Evolutionary conservation across 1,284 basidiomycete species (phyloP).

Genomic region (Dichomitus squalens): DNA sequence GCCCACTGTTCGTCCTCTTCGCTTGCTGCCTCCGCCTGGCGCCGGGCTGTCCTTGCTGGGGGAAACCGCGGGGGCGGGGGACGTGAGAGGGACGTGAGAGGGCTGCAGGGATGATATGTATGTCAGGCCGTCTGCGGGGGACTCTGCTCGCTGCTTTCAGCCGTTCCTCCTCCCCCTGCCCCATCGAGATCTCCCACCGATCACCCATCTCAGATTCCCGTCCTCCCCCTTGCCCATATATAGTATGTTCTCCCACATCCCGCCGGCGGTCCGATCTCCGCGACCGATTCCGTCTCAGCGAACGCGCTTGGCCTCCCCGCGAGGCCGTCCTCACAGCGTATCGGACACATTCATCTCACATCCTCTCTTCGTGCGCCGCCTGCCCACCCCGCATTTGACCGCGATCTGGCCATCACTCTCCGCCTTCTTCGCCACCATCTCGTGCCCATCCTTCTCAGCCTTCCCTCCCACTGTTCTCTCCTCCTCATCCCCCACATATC

Average conservation of each 20-base stretch:
- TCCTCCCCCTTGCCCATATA: neutral
- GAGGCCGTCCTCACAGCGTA: neutral
- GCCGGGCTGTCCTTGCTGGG: no score
- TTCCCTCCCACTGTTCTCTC: neutral
- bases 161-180: neutral
- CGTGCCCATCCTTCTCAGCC: neutral
- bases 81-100: neutral
- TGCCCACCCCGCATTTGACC: neutral
- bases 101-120: neutral
- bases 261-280: slow-evolving; percentile 1
- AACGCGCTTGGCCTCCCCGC: neutral
- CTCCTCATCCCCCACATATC: neutral
- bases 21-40: neutral
- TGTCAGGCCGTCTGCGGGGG: neutral
- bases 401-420: neutral
- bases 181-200: neutral
- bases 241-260: neutral
- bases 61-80: neutral
- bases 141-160: neutral
- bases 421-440: neutral
- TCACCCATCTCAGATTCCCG: neutral
- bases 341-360: neutral
- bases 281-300: neutral
- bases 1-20: neutral
- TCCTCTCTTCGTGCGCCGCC: neutral